Percentiles rank a stretch among this genome's conserved stretches.
phyloP scores from a whole-genome alignment of 441 rosid species.

The Lepidium campestre region DNA sequence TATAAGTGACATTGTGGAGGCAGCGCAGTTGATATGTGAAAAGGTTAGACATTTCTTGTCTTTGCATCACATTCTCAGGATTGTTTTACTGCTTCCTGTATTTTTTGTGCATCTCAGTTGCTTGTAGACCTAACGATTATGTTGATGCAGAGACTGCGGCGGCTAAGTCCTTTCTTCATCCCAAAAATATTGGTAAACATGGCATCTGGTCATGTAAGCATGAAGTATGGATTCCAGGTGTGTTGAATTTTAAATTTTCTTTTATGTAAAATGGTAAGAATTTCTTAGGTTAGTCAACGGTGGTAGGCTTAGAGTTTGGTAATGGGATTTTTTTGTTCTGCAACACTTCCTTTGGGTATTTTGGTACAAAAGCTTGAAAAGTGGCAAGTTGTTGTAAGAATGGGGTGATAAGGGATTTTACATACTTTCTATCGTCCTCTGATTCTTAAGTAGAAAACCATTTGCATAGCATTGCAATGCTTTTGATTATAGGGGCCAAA shows the following conservation, averaged over 20 bases:
- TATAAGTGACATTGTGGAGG: conserved; percentile 74
- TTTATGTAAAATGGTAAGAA: background rate
- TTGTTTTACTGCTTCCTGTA: background rate
- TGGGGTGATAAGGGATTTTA: background rate
- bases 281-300: background rate
- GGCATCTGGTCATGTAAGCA: conserved; percentile 96
- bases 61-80: background rate
- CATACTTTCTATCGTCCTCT: background rate
- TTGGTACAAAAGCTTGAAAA: background rate
- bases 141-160: conserved; percentile 61
- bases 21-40: conserved; percentile 84
- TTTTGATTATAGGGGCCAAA: conserved; percentile 81
- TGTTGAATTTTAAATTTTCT: background rate
- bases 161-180: conserved; percentile 90
- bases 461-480: conserved; percentile 9
- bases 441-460: background rate
- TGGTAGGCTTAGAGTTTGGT: background rate
- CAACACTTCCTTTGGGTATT: background rate
- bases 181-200: conserved; percentile 87
- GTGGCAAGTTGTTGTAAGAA: background rate
- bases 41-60: conserved; percentile 43
- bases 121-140: conserved; percentile 8
- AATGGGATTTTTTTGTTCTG: background rate
- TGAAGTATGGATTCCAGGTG: conserved; percentile 93
- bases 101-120: background rate